Conservation (phyloP, 441 rosid genomes). For the Hypseocharis bilobata region DNA sequence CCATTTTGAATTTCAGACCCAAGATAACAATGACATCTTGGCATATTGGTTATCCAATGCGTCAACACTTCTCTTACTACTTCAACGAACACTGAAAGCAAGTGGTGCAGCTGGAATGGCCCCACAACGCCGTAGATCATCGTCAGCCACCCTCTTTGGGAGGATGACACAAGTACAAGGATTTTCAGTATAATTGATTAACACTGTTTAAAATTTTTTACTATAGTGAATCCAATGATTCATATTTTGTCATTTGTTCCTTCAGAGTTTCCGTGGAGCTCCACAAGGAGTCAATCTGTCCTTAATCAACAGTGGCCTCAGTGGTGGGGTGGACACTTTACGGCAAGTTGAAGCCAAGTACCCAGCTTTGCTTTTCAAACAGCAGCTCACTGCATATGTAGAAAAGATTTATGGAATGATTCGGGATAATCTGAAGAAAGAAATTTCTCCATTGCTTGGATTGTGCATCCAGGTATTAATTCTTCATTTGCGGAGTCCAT, state of each 20-base stretch:
- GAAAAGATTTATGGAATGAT: constrained; percentile 99
- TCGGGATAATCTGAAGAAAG: constrained; percentile 97
- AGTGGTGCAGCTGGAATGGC: constrained; percentile 98
- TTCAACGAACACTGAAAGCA: constrained; percentile 90
- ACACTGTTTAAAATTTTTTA: constrained; percentile 5
- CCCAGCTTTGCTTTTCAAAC: constrained; percentile 97
- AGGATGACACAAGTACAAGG: constrained; percentile 63
- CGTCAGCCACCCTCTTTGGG: constrained; percentile 94
- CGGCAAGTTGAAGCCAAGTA: constrained; percentile 97
- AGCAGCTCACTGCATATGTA: constrained; percentile 96
- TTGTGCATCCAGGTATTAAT: constrained; percentile 83
- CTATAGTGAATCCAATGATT: constrained; percentile 17
- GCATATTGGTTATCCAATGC: constrained; percentile 98
- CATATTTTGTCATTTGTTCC: constrained; percentile 18
- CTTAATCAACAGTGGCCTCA: constrained; percentile 54
- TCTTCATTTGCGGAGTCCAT: neutral
- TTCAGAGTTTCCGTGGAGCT: constrained; percentile 85
- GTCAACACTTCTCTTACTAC: constrained; percentile 84
- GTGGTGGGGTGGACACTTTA: constrained; percentile 57
- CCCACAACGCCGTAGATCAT: constrained; percentile 95
- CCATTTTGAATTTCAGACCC: constrained; percentile 49
- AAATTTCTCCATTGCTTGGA: constrained; percentile 95
- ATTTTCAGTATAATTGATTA: constrained; percentile 1
- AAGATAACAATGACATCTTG: constrained; percentile 76
- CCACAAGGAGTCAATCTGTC: constrained; percentile 88